phyloP scores from a whole-genome alignment of 495 filamentous ascomycete genomes.

The Aspergillus panamensis region DNA sequence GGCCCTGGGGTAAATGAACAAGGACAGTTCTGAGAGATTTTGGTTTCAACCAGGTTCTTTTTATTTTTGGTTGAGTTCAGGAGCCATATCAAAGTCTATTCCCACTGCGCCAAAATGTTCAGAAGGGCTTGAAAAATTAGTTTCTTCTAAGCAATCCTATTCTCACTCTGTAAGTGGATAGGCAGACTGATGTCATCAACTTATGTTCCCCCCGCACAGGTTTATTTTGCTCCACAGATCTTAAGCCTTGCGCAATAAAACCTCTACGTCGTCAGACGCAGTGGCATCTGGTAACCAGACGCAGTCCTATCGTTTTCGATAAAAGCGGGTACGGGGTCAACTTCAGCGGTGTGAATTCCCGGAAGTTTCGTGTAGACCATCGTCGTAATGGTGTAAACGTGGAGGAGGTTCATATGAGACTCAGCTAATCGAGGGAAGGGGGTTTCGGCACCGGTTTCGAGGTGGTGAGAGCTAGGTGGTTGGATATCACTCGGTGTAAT shows the following conservation, averaged over 20 bases:
- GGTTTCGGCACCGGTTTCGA: neutral
- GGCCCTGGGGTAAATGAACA: no score
- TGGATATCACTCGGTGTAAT: neutral
- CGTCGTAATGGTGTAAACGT: conserved; percentile 2
- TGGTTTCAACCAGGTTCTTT: no score
- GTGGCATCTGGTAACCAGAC: neutral
- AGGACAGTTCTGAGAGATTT: no score
- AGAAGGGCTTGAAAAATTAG: neutral
- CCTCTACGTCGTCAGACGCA: neutral
- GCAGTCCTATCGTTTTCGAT: neutral
- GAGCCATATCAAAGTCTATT: neutral
- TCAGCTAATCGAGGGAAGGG: neutral
- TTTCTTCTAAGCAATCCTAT: conserved; percentile 1
- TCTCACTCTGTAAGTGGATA: conserved; percentile 4
- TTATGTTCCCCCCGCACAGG: neutral
- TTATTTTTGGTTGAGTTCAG: no score
- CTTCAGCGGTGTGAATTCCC: conserved; percentile 2
- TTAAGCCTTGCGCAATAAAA: conserved; percentile 3
- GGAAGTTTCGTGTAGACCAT: neutral
- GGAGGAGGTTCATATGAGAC: neutral
- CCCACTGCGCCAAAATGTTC: neutral
- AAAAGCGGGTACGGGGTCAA: neutral
- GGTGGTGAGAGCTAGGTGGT: neutral
- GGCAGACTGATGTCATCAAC: neutral
- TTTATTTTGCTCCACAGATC: conserved; percentile 12